Evolutionary conservation across 208 protist species (phyloP).

Genomic region (Wallacemonas sp.): DNA sequence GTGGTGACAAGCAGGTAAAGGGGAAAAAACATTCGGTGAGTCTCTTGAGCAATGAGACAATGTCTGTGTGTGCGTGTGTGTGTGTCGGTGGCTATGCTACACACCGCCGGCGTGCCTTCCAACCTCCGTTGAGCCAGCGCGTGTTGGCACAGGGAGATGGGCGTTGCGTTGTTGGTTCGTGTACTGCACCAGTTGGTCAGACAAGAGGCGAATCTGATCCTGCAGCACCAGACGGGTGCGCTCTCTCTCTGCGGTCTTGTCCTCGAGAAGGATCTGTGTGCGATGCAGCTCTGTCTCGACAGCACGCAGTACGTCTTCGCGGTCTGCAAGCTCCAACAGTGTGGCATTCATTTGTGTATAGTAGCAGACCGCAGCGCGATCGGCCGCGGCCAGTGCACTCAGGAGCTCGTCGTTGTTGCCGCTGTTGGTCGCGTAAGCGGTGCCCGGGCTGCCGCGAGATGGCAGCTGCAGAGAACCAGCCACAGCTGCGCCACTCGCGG

Average conservation of each 20-base stretch:
- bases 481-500: too few species aligned
- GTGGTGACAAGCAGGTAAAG: too few species aligned
- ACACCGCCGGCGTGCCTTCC: background rate
- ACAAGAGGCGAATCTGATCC: conserved; percentile 73
- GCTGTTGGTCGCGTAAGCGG: too few species aligned
- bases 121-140: background rate
- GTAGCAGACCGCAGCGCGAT: conserved; percentile 65
- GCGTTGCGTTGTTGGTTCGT: background rate
- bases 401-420: conserved; percentile 61
- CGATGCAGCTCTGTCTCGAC: conserved; percentile 34
- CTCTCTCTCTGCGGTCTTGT: conserved; percentile 46
- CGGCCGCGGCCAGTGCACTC: conserved; percentile 55
- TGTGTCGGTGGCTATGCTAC: too few species aligned
- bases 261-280: conserved; percentile 33
- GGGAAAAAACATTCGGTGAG: too few species aligned
- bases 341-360: conserved; percentile 70
- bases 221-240: conserved; percentile 55
- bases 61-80: too few species aligned
- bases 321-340: conserved; percentile 59
- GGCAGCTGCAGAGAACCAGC: too few species aligned
- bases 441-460: too few species aligned
- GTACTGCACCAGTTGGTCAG: conserved; percentile 55
- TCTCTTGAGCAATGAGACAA: too few species aligned
- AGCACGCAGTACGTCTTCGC: conserved; percentile 41
- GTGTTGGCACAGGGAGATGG: background rate